Evolutionary conservation across 1,139 yeast genomes (phyloP), one percentile per base, ranked within the genome.

Genomic region (Pichia norvegensis): DNA sequence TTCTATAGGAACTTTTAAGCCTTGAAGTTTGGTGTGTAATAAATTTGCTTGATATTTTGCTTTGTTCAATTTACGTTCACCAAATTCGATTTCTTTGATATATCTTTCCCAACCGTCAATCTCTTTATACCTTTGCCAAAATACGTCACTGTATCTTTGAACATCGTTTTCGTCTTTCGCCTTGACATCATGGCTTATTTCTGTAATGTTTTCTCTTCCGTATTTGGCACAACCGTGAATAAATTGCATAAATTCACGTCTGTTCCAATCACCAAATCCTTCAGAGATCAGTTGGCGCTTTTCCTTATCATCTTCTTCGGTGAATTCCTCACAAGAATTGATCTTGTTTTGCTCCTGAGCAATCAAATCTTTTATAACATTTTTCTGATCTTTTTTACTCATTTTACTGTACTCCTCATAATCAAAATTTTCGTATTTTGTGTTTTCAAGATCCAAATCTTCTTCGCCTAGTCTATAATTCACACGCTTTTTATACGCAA

Each of bases 91-190:
- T 58, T 86, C 95, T n/a, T 81, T 65, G 44, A 88, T 63, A 61
- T 88, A 87, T 60, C 87, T 83, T 51, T 88, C 96, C 62, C 81
- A 76, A 0, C 97, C 97, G 27, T 85, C 95, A 42, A 92, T 78
- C 56, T 79, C 81, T 20, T 68, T 68, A 61, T 78, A 83, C 25
- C 85, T 71, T 40, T 70, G 65, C 95, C 96, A 90, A 59, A 92
- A 92, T 3, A 72, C 81, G 38, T 72, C 68, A 48, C 83, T 71
- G 61, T 92, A 92, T 41, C 69, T 65, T 52, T 73, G 72, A 2
- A 92, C 84, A 44, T 92, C 97, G 5, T 76, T 82, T 1, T 65
- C 66, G 0, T 81, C 70, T 61, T 90, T 88, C 45, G 79, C 79
- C 21, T 85, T 87, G 50, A 84, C 66, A 21, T 81, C 79, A 36